Conservation (phyloP, 1,139 yeast species). For the Candida sp. region DNA sequence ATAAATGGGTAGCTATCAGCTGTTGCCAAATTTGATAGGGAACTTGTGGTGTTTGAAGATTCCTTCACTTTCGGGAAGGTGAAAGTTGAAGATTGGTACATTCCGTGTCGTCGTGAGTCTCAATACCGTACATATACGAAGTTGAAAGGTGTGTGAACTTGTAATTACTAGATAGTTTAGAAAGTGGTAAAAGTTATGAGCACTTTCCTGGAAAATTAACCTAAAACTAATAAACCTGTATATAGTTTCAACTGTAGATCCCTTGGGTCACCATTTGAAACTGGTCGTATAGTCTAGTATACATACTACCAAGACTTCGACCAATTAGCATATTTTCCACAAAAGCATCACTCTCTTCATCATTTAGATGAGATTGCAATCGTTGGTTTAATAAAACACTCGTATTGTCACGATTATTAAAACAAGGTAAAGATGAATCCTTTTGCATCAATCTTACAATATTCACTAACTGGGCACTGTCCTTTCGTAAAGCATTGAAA, state of each 20-base stretch:
- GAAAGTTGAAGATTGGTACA: too few species aligned
- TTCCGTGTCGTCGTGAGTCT: too few species aligned
- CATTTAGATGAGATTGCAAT: conserved; percentile 71
- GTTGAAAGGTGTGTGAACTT: too few species aligned
- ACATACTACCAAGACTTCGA: conserved; percentile 83
- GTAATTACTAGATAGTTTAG: too few species aligned
- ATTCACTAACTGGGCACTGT: conserved; percentile 68
- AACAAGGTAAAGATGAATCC: conserved; percentile 88
- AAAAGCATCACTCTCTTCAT: conserved; percentile 69
- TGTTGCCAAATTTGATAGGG: too few species aligned
- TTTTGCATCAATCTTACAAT: conserved; percentile 93
- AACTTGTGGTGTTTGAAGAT: too few species aligned
- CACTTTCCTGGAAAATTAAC: too few species aligned
- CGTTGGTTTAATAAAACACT: conserved; percentile 76
- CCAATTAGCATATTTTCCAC: conserved; percentile 74
- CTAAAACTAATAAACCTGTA: too few species aligned
- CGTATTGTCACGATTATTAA: conserved; percentile 82
- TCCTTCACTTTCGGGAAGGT: too few species aligned
- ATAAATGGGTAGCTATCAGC: too few species aligned
- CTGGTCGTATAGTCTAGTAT: conserved; percentile 91
- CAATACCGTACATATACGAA: too few species aligned
- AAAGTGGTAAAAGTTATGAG: too few species aligned
- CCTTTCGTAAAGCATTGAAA: conserved; percentile 66
- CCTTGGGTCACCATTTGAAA: conserved; percentile 95
- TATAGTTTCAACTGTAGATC: conserved; percentile 57